Base-by-base conservation (phyloP, 805 yeast genomes). In the Saccharomyces mikatae region DNA sequence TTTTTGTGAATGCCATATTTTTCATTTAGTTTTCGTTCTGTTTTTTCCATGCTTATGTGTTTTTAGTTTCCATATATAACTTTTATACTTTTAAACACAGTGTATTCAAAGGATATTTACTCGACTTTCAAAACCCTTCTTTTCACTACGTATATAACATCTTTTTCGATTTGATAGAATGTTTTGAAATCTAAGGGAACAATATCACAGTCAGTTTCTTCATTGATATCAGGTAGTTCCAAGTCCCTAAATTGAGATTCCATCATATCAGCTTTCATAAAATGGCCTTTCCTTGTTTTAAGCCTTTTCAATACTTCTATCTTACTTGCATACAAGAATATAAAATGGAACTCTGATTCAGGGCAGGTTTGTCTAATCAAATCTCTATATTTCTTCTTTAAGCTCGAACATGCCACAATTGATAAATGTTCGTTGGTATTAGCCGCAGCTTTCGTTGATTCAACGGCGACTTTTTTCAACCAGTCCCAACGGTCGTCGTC, bases 401-500 rank as follows among this genome's bases (percentile, higher is more conserved):
- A 75, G 66, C 92, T 84, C 1, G 97, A 91, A 67, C 99, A 94
- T 3, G 95, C 80, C 1, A 86, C 86, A 5, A 94, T 79, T 1
- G 70, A 58, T 30, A 72, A 57, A 5, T 61, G 64, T 3, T 68
- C 68, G 28, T 64, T 64, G 28, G 65, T 65, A 22, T 22, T 17
- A 13, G 61, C 50, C 3, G 84, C 76, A n/a, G 68, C 62, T 0
- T 60, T 58, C 1, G 80, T 71, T 1, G 83, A 71, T 4, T 59
- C 58, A 5, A 61, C 57, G 3, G 84, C 72, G 11, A 94, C 70
- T 41, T 68, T 66, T 41, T 74, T 69, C 21, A 94, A 76, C 99
- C 99, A 94, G 1, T 80, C 91, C 91, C 92, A 87, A 56, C 99
- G 74, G 69, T 94, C 99, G 1, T 84, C 94, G 65, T 94, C 99